Evolutionary conservation across 441 rosid species (phyloP).

Genomic region (Erodium moschatum): DNA sequence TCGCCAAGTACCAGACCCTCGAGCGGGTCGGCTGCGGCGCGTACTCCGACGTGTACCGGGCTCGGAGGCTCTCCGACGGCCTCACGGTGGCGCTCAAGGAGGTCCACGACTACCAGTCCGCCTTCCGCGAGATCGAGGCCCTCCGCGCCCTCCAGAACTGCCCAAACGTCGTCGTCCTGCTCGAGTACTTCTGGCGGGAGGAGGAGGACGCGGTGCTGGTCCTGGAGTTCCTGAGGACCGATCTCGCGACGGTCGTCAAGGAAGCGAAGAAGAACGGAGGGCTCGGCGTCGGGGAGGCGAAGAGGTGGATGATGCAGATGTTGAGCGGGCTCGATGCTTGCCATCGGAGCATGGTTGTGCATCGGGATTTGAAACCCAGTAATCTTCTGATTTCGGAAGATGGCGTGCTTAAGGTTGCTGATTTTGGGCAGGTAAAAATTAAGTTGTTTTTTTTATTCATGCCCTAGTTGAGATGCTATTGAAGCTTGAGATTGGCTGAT

Average conservation of each 20-base stretch:
- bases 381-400: conserved; percentile 67
- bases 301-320: conserved; percentile 95
- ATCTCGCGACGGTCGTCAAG: conserved; percentile 51
- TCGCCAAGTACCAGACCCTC: conserved; percentile 71
- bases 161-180: conserved; percentile 66
- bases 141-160: conserved; percentile 57
- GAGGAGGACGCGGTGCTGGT: conserved; percentile 93
- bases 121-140: conserved; percentile 86
- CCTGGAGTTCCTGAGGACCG: conserved; percentile 63
- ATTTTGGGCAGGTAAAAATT: conserved; percentile 76
- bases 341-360: conserved; percentile 68
- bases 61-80: conserved; percentile 65
- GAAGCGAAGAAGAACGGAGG: conserved; percentile 44
- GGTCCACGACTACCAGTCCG: conserved; percentile 90
- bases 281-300: conserved; percentile 44
- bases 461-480: neutral
- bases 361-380: conserved; percentile 86
- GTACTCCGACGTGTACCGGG: conserved; percentile 87
- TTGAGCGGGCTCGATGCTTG: conserved; percentile 62
- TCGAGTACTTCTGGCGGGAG: conserved; percentile 88
- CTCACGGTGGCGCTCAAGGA: conserved; percentile 81
- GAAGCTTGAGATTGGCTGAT: neutral
- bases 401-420: conserved; percentile 76
- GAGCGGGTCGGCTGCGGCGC: conserved; percentile 88
- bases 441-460: neutral